These are phyloP conservation scores for Yarrowia porcina DNA, from an alignment of 805 yeast genomes.

Conservation along the genomic window DNA sequence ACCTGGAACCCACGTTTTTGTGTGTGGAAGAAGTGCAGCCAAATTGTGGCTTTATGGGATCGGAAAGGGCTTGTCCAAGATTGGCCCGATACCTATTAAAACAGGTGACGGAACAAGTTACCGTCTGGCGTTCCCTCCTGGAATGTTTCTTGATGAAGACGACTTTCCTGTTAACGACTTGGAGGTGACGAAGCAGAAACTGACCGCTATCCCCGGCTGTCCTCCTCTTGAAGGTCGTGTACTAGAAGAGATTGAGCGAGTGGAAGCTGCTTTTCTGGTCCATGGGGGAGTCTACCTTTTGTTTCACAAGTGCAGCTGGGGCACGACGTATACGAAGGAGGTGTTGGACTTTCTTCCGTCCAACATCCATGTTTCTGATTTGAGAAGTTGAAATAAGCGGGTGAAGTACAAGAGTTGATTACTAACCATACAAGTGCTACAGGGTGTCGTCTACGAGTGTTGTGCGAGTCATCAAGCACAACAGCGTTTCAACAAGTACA, in stretches of 20 bases:
- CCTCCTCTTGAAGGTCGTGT: neutral
- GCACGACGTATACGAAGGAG: neutral
- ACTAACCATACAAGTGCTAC: neutral
- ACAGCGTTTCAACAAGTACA: too few species aligned
- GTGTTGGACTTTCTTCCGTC: neutral
- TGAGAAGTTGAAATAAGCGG: too few species aligned
- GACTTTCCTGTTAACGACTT: neutral
- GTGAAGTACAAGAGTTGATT: too few species aligned
- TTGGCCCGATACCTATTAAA: neutral
- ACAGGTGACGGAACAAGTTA: neutral
- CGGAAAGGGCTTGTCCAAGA: neutral
- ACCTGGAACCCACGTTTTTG: neutral
- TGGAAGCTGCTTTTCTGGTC: neutral
- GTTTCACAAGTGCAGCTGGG: neutral
- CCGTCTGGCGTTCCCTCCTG: neutral
- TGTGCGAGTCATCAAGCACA: too few species aligned
- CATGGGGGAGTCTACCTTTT: neutral
- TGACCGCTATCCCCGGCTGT: neutral
- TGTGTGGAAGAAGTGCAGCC: neutral
- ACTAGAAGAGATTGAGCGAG: neutral
- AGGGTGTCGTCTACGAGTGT: too few species aligned
- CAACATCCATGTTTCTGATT: neutral
- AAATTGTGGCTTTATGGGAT: neutral
- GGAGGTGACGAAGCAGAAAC: neutral
- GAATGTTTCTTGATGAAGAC: conserved; percentile 3